Percentiles rank a stretch among this genome's conserved stretches.
Evolutionary conservation across 331 rosid species (phyloP).

Genomic region (Telfairia occidentalis): DNA sequence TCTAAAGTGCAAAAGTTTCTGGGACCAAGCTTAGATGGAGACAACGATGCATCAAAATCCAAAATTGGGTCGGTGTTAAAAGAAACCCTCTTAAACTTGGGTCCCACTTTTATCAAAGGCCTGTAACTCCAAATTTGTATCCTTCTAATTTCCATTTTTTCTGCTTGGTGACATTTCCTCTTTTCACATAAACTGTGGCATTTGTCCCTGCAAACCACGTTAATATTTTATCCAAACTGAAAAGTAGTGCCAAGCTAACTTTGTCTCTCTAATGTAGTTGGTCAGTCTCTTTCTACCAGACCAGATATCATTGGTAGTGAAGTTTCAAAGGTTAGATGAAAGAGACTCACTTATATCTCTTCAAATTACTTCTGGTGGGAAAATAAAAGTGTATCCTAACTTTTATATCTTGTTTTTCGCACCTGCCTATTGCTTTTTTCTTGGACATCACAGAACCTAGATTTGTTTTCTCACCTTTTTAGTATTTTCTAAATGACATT

Average conservation of each 20-base stretch:
- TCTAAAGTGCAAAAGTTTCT: constrained; percentile 39
- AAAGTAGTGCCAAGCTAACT: constrained; percentile 36
- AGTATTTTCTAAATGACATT: background rate
- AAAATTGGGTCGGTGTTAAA: constrained; percentile 64
- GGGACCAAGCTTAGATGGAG: constrained; percentile 25
- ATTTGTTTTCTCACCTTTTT: background rate
- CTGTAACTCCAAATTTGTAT: constrained; percentile 15
- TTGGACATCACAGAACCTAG: background rate
- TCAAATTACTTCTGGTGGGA: constrained; percentile 5
- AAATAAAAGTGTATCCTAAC: background rate
- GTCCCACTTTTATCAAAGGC: constrained; percentile 97
- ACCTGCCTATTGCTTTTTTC: background rate
- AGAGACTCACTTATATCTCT: constrained; percentile 1
- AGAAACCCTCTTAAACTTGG: constrained; percentile 77
- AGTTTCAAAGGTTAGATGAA: constrained; percentile 68
- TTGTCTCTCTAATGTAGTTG: constrained; percentile 76
- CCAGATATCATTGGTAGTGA: constrained; percentile 94
- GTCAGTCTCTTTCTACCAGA: constrained; percentile 95
- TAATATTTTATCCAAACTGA: constrained; percentile 16
- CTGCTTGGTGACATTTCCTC: background rate
- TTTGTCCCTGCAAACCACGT: background rate
- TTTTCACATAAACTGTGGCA: background rate
- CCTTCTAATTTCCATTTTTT: background rate
- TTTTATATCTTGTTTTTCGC: background rate
- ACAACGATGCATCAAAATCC: constrained; percentile 44